Evolutionary conservation across 331 rosid species (phyloP), one percentile per base, ranked within the genome.

Genomic region (Cydonia oblonga): DNA sequence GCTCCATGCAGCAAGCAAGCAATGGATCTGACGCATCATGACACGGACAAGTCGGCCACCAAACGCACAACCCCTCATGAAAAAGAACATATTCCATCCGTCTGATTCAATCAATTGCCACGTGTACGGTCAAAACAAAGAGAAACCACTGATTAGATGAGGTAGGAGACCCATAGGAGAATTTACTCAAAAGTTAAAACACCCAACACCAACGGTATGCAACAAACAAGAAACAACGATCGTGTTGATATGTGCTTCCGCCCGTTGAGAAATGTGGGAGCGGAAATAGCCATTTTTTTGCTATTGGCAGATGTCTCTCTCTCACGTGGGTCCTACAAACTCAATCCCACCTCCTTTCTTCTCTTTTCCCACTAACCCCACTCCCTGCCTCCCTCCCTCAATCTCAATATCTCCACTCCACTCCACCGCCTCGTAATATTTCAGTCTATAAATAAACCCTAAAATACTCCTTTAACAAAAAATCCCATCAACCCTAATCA

Each of bases 1-100:
- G 64, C 15, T 22, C 7, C 51, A 5, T 25, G 18, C 25, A 38
- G 13, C 42, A 38, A 19, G 10, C 64, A 12, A 25, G 19, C 59
- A 30, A 32, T 18, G 25, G 5, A 38, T 19, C 62, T 11, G 11
- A 6, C 58, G 6, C 9, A 59, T 2, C 2, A 30, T 12, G 46
- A 7, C 61, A n/a, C 59, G 18, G 57, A 49, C 70, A 24, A 60
- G 73, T 83, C 69, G 87, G 78, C 73, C 69, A 80, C 68, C 82
- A 66, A 77, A 59, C 82, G 56, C 23, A 23, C 33, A 30, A 1
- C n/a, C 18, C 16, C 18, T 7, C 13, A 8, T 1, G 23, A 8
- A 25, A 25, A 26, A 9, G 13, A 3, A 20, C 64, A 65, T 16
- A 16, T 18, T 14, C 1, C 8, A 44, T 10, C 62, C 79, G 68